Evolutionary conservation across 345 rosid genomes (phyloP), one percentile per base, ranked within the genome.

Genomic region (Pugionium cornutum): DNA sequence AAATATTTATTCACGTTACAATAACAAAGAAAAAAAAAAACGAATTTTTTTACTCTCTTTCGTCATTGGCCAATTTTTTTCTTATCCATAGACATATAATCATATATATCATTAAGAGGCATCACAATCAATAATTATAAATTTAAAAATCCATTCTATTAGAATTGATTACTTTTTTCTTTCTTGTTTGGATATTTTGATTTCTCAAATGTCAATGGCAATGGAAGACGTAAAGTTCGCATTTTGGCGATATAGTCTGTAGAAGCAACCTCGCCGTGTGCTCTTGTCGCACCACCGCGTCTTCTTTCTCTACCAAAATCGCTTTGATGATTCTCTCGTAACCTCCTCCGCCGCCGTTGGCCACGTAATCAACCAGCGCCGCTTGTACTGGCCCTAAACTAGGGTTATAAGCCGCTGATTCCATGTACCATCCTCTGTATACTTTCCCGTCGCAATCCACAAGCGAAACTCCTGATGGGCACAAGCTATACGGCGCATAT

Each of bases 381-480:
- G 95, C 95, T 80, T 94, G 99, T 10, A 86, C 79, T 3, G 97
- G 99, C 1, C 97, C 95, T 57, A 94, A n/a, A 74, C 97, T 94
- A 0, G 99, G 99, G 51, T 90, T 94, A 79, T 83, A 82, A 8
- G 99, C 99, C 7, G 96, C 99, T 1, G 99, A 94, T 71, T 94
- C 99, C 82, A 68, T 76, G 53, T 94, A 94, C 58, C 89, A 84
- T 11, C 99, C 99, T 43, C 74, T 74, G 57, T 84, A 90, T 37
- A 94, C 77, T 70, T 69, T 88, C 56, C 99, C 99, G 6, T 84
- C 88, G 18, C 78, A 67, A 58, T 90, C 99, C 80, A 78, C 64
- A 75, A 94, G 44, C 62, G 91, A 86, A 40, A 87, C 82, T 49
- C 99, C 97, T 33, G 99, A 94, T 34, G 95, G 96, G 77, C 96